Conservation (phyloP, 176 grass and related monocot genomes). For the Dactylis glomerata region DNA sequence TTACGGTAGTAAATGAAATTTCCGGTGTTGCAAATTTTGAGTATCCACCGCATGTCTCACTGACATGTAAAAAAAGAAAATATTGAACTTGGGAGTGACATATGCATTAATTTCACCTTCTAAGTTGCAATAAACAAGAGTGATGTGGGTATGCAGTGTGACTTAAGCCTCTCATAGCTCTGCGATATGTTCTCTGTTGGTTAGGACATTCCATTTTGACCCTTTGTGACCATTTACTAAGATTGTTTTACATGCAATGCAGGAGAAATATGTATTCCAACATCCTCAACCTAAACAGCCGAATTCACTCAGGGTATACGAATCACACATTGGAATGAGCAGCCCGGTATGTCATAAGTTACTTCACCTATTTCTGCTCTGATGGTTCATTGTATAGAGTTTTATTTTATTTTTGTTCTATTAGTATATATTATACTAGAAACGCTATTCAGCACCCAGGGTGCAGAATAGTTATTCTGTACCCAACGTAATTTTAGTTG, state of each 20-base stretch:
- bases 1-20: slow-evolving; percentile 37
- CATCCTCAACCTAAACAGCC: slow-evolving; percentile 89
- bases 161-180: slow-evolving; percentile 10
- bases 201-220: neutral
- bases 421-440: neutral
- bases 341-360: slow-evolving; percentile 63
- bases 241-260: slow-evolving; percentile 29
- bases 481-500: no score
- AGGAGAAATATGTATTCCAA: slow-evolving; percentile 91
- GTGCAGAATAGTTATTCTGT: no score
- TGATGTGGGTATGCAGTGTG: neutral
- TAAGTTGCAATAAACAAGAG: neutral
- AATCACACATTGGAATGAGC: slow-evolving; percentile 98
- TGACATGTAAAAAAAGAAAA: neutral
- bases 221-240: neutral
- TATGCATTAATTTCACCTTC: slow-evolving; percentile 7
- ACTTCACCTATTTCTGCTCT: neutral
- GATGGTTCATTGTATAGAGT: neutral
- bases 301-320: slow-evolving; percentile 86
- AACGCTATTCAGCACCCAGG: no score
- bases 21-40: slow-evolving; percentile 46
- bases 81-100: slow-evolving; percentile 32
- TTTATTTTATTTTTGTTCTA: neutral
- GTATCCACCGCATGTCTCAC: neutral
- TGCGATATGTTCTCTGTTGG: neutral